Base-by-base conservation (phyloP, 2,329 filamentous ascomycete species). In the Arthrobotrys conoides region DNA sequence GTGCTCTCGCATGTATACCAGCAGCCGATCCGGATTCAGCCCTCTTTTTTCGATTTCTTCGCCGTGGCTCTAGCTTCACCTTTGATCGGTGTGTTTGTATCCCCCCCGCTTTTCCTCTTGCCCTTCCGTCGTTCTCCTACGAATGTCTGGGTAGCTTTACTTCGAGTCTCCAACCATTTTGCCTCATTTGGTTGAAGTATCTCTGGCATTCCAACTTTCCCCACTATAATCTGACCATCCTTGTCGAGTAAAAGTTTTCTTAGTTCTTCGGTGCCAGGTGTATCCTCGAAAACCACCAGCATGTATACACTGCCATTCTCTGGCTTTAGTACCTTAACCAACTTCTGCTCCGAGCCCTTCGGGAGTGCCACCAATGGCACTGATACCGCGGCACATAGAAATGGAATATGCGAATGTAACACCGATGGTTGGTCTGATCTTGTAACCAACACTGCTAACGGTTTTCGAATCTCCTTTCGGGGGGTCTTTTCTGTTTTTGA, bases 321-420 rank as follows among this genome's bases (percentile, higher is more conserved):
- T 18, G 71, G 75, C 3, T 67, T 71, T 2, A 93, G 85, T 20
- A 86, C 86, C 33, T 85, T 83, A 59, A 88, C 88, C 16, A 93
- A 84, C 12, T 87, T 87, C 16, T 88, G 85, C 55, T 91, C 90
- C 63, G 87, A 88, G 0, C 87, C 84, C 66, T 87, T 89, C 0
- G 90, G 90, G 57, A 93, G 87, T 0, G 89, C 88, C 1, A 93
- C 86, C 1, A 93, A 86, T 22, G 84, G 83, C 30, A 84, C 85
- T 0, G 88, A 88, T 16, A 89, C 86, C 24, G 86, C 85, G 14
- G 85, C 85, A 46, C 88, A 84, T 83, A 90, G 87, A 75, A 88
- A 86, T 10, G 89, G 88, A 16, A 90, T 87, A 81, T 92, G 90
- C 14, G 86, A 86, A 80, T 90, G 87, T 71, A 92, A 88, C 1